phyloP scores from a whole-genome alignment of 2,329 filamentous ascomycete genomes.

The Calonectria montana region DNA sequence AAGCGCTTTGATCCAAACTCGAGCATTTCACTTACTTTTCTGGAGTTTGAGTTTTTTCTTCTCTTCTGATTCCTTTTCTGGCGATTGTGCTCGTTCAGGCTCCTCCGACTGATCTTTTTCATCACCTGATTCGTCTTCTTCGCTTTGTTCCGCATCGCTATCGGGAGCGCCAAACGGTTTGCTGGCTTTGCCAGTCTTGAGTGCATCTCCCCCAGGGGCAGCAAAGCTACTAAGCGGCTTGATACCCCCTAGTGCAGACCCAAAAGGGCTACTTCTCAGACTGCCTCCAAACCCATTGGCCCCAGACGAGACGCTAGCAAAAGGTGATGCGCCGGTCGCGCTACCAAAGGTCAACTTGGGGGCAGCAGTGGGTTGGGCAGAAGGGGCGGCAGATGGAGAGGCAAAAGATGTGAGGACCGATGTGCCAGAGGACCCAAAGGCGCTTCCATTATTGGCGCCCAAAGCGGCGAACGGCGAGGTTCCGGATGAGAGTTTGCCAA shows the following conservation, averaged over 20 bases:
- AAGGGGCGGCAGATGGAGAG: constrained; percentile 39
- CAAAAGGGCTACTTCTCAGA: constrained; percentile 54
- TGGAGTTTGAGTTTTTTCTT: constrained; percentile 76
- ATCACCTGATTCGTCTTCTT: constrained; percentile 52
- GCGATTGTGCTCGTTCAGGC: constrained; percentile 56
- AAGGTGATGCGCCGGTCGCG: constrained; percentile 57
- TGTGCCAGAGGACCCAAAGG: constrained; percentile 61
- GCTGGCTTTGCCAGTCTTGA: constrained; percentile 69
- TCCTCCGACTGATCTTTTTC: constrained; percentile 58
- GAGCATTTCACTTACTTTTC: constrained; percentile 67
- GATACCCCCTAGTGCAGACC: constrained; percentile 51
- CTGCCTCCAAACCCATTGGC: constrained; percentile 61
- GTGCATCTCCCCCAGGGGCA: constrained; percentile 62
- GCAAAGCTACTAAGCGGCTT: constrained; percentile 76
- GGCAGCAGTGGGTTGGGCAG: constrained; percentile 45
- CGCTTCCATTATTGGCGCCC: constrained; percentile 58
- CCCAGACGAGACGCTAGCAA: constrained; percentile 56
- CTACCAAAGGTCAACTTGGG: constrained; percentile 64
- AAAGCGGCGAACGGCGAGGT: constrained; percentile 74
- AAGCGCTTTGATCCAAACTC: background rate
- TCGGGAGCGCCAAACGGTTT: constrained; percentile 84
- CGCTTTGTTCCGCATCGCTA: constrained; percentile 68
- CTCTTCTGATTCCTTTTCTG: constrained; percentile 68
- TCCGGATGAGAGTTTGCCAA: constrained; percentile 73
- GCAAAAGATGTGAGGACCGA: constrained; percentile 48